Percentiles rank a stretch among this genome's conserved stretches.
Evolutionary conservation across 371 early-diverging fungal species (phyloP).

Genomic region (Astathelohania contejeani): DNA sequence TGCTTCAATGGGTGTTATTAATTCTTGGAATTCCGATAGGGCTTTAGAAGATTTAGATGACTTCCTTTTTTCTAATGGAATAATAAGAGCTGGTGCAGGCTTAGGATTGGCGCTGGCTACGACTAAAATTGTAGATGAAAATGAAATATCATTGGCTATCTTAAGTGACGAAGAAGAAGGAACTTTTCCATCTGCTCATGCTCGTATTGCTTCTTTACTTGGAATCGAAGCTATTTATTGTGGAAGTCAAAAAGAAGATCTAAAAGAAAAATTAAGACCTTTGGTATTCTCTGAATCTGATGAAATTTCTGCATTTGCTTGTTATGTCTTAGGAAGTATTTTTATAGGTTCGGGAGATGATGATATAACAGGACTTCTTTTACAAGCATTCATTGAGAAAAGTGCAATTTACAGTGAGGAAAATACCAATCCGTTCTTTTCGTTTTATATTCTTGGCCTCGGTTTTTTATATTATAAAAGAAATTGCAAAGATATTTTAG

Average conservation of each 20-base stretch:
- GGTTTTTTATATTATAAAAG: conserved; percentile 38
- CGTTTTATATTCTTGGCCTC: conserved; percentile 40
- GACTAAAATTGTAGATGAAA: conserved; percentile 25
- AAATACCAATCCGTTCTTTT: conserved; percentile 28
- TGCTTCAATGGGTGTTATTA: conserved; percentile 38
- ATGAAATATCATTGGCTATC: conserved; percentile 37
- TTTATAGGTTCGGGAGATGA: conserved; percentile 27
- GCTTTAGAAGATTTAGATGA: conserved; percentile 38
- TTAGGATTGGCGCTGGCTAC: conserved; percentile 37
- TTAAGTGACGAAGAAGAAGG: conserved; percentile 17
- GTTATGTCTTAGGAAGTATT: conserved; percentile 36
- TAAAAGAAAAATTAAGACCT: too few species aligned
- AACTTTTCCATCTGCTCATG: conserved; percentile 12
- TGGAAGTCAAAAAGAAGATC: conserved; percentile 12
- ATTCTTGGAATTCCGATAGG: conserved; percentile 34
- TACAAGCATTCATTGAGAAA: conserved; percentile 31
- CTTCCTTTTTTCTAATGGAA: conserved; percentile 29
- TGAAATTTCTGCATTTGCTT: conserved; percentile 33
- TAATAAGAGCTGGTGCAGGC: conserved; percentile 24
- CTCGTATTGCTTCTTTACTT: conserved; percentile 28
- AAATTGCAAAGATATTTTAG: not conserved
- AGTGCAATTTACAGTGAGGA: conserved; percentile 7
- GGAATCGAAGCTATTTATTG: conserved; percentile 28
- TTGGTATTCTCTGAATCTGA: conserved; percentile 18
- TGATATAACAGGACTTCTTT: conserved; percentile 30